Percentiles rank a stretch among this genome's conserved stretches.
phyloP scores from a whole-genome alignment of 2,329 filamentous ascomycete genomes.

The Aspergillus sp. region DNA sequence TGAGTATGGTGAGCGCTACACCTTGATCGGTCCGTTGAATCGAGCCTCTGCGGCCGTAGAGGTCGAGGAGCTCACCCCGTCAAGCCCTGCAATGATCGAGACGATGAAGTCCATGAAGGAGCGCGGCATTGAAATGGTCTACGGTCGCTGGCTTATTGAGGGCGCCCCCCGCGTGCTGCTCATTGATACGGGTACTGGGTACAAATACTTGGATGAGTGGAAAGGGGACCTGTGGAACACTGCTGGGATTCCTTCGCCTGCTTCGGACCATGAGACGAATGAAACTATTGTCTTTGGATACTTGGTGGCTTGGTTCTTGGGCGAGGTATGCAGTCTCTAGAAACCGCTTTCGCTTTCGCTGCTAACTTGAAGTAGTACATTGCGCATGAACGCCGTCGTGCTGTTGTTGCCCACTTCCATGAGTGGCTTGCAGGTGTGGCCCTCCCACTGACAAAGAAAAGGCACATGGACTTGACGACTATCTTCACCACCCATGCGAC shows the following conservation, averaged over 20 bases:
- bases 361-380: slow-evolving; percentile 65
- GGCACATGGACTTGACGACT: slow-evolving; percentile 92
- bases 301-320: slow-evolving; percentile 94
- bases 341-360: slow-evolving; percentile 7
- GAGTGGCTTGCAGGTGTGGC: slow-evolving; percentile 97
- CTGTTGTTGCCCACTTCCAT: slow-evolving; percentile 97
- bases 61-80: slow-evolving; percentile 88
- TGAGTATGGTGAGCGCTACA: slow-evolving; percentile 98
- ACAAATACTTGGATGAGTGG: slow-evolving; percentile 91
- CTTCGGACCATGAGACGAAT: slow-evolving; percentile 90
- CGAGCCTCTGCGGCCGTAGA: slow-evolving; percentile 92
- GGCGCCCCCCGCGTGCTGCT: slow-evolving; percentile 90
- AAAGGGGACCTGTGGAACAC: slow-evolving; percentile 93
- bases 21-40: slow-evolving; percentile 91
- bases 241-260: slow-evolving; percentile 89
- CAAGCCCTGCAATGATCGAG: slow-evolving; percentile 71
- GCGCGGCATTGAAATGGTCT: slow-evolving; percentile 83
- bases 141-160: slow-evolving; percentile 96
- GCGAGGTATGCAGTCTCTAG: slow-evolving; percentile 67
- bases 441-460: slow-evolving; percentile 85
- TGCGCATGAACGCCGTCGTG: slow-evolving; percentile 84
- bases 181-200: slow-evolving; percentile 92
- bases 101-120: slow-evolving; percentile 93
- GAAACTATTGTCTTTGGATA: slow-evolving; percentile 98
- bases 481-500: slow-evolving; percentile 99